Percentiles rank a stretch among this genome's conserved stretches.
These are phyloP conservation scores for Kickxella alabastrina DNA, from an alignment of 192 early-diverging fungal genomes.

Conservation along the genomic window DNA sequence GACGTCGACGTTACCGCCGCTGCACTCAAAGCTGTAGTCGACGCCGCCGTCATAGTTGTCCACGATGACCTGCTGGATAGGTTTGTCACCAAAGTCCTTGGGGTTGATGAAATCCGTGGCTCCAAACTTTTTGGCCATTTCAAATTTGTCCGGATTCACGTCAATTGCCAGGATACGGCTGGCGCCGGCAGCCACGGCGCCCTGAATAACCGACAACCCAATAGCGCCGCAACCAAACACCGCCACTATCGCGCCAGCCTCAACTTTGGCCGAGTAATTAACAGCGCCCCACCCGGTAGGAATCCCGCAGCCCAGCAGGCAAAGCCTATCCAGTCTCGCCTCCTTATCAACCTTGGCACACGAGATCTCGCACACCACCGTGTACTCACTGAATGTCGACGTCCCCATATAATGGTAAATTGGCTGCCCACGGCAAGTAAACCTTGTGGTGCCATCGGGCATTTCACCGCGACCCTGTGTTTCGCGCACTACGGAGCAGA, in stretches of 20 bases:
- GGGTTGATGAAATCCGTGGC: conserved; percentile 90
- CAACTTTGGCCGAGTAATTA: conserved; percentile 88
- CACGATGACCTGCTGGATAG: conserved; percentile 79
- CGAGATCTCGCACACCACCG: conserved; percentile 87
- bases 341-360: conserved; percentile 78
- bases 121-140: conserved; percentile 72
- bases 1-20: conserved; percentile 80
- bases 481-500: conserved; percentile 83
- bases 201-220: conserved; percentile 86
- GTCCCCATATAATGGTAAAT: conserved; percentile 97
- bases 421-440: conserved; percentile 82
- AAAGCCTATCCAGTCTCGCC: conserved; percentile 81
- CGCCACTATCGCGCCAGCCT: conserved; percentile 69
- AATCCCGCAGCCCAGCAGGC: conserved; percentile 92
- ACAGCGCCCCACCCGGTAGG: conserved; percentile 97
- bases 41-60: conserved; percentile 93
- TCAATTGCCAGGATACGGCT: conserved; percentile 88
- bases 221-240: conserved; percentile 96
- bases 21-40: conserved; percentile 96
- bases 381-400: conserved; percentile 95
- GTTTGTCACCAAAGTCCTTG: conserved; percentile 67
- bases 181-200: conserved; percentile 62
- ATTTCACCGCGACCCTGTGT: conserved; percentile 94
- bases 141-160: conserved; percentile 83
- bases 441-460: conserved; percentile 90